These are phyloP conservation scores for Globisporangium camurandrum DNA, from an alignment of 352 stramenopile genomes.

Conservation along the genomic window DNA sequence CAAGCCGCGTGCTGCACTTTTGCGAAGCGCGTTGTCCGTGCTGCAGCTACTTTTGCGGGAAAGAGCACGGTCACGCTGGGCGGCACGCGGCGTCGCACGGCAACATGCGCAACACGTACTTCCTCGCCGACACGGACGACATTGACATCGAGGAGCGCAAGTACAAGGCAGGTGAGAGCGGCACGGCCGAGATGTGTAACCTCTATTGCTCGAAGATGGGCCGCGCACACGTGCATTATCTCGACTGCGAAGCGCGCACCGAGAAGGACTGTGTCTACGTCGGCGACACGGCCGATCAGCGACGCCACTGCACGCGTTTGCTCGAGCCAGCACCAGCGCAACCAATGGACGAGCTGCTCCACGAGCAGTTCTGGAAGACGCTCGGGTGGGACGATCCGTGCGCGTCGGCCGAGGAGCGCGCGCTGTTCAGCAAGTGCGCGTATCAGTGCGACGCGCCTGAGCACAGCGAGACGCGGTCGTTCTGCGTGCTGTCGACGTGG, in stretches of 20 bases:
- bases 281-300: slow-evolving; percentile 41
- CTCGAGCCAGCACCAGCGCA: slow-evolving; percentile 45
- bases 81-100: slow-evolving; percentile 60
- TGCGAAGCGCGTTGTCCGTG: slow-evolving; percentile 61
- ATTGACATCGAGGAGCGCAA: slow-evolving; percentile 74
- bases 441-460: slow-evolving; percentile 64
- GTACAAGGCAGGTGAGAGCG: slow-evolving; percentile 55
- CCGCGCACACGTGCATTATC: slow-evolving; percentile 62
- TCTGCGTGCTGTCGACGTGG: slow-evolving; percentile 61
- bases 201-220: slow-evolving; percentile 78
- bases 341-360: slow-evolving; percentile 62
- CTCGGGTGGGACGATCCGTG: slow-evolving; percentile 72
- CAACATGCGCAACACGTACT: slow-evolving; percentile 80
- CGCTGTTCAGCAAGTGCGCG: slow-evolving; percentile 63
- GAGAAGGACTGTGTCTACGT: slow-evolving; percentile 35
- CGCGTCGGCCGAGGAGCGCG: slow-evolving; percentile 40
- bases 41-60: slow-evolving; percentile 76
- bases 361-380: slow-evolving; percentile 72
- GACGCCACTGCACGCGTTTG: slow-evolving; percentile 47
- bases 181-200: slow-evolving; percentile 76
- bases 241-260: slow-evolving; percentile 43
- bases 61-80: slow-evolving; percentile 41
- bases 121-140: slow-evolving; percentile 41
- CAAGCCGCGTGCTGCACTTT: slow-evolving; percentile 34
- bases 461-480: slow-evolving; percentile 47